A percentile compares a stretch with the other conserved stretches of the same genome.
Evolutionary conservation across 768 basidiomycete species (phyloP).

Genomic region (Trametopsis cervina): DNA sequence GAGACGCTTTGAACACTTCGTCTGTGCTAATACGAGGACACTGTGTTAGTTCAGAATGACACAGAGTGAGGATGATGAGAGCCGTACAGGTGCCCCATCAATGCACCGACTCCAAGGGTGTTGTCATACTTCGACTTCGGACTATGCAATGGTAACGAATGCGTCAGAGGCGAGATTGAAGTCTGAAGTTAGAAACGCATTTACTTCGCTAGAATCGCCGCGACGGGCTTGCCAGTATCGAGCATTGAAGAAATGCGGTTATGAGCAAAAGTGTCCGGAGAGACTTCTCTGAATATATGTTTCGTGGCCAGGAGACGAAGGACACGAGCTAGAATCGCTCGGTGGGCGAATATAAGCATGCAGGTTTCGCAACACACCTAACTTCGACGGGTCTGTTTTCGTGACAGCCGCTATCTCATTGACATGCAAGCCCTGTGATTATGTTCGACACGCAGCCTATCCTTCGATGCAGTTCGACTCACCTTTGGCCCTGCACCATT

Average conservation of each 20-base stretch:
- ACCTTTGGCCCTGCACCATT: slow-evolving; percentile 26
- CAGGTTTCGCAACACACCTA: slow-evolving; percentile 26
- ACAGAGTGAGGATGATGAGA: no score
- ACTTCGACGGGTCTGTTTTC: slow-evolving; percentile 18
- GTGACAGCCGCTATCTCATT: slow-evolving; percentile 22
- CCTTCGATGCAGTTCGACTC: neutral
- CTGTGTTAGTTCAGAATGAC: no score
- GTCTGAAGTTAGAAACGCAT: neutral
- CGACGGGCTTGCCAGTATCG: slow-evolving; percentile 15
- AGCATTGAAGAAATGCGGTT: slow-evolving; percentile 20
- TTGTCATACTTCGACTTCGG: slow-evolving; percentile 18
- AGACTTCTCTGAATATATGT: slow-evolving; percentile 26
- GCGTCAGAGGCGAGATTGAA: neutral
- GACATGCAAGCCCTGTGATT: slow-evolving; percentile 26
- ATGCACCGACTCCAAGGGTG: slow-evolving; percentile 1
- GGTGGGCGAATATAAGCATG: neutral
- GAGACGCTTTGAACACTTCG: slow-evolving; percentile 14
- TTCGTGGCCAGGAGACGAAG: slow-evolving; percentile 24
- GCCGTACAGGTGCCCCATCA: slow-evolving; percentile 7
- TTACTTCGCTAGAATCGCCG: neutral
- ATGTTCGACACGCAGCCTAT: neutral
- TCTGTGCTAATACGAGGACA: slow-evolving; percentile 11
- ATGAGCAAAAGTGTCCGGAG: slow-evolving; percentile 24
- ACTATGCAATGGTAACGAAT: slow-evolving; percentile 1
- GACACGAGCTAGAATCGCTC: slow-evolving; percentile 17